These are phyloP conservation scores for Perilla frutescens DNA, from an alignment of 257 asterid species.

Conservation along the genomic window DNA sequence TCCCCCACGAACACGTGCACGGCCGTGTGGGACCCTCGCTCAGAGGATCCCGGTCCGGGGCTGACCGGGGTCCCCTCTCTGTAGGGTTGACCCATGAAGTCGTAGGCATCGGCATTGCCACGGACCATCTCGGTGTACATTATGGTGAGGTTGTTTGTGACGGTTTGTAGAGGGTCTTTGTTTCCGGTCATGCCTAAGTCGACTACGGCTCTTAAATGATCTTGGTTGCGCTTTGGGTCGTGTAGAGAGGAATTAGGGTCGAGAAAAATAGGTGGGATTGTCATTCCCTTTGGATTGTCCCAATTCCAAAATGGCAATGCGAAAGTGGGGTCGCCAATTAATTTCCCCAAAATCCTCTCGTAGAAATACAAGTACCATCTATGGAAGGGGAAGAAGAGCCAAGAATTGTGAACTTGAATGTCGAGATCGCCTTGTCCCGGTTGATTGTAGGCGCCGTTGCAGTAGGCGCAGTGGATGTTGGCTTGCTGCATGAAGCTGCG, in stretches of 20 bases:
- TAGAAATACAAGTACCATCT: background rate
- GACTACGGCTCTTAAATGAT: background rate
- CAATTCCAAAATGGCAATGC: slow-evolving; percentile 1
- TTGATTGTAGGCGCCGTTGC: slow-evolving; percentile 3
- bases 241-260: background rate
- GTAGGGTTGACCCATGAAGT: slow-evolving; percentile 35
- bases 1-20: slow-evolving; percentile 46
- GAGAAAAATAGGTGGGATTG: background rate
- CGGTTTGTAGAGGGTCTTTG: background rate
- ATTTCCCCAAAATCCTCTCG: background rate
- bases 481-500: slow-evolving; percentile 21
- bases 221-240: background rate
- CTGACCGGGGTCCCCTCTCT: slow-evolving; percentile 35
- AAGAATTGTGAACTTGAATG: slow-evolving; percentile 4
- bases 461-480: slow-evolving; percentile 7
- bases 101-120: background rate
- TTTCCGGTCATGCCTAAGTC: slow-evolving; percentile 5
- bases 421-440: background rate
- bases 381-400: slow-evolving; percentile 12
- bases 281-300: slow-evolving; percentile 13
- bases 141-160: background rate
- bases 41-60: slow-evolving; percentile 48
- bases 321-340: background rate
- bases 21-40: slow-evolving; percentile 45
- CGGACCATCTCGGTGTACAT: slow-evolving; percentile 14